phyloP scores from a whole-genome alignment of 306 rosid species.

The Rosa persica region DNA sequence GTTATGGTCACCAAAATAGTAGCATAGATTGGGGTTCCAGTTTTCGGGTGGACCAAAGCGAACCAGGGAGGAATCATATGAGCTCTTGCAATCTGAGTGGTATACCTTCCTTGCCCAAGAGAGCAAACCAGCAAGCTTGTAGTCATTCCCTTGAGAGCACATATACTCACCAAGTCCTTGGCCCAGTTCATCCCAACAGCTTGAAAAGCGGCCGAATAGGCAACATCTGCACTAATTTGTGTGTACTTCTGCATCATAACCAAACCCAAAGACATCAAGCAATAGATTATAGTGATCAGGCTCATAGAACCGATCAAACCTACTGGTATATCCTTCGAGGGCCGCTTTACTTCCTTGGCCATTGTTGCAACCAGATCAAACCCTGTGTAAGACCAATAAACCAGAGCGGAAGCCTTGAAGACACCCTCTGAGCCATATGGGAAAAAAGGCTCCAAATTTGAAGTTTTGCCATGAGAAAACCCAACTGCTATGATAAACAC shows the following conservation, averaged over 20 bases:
- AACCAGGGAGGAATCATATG: conserved; percentile 91
- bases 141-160: conserved; percentile 97
- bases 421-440: conserved; percentile 67
- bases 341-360: conserved; percentile 86
- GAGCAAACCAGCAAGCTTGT: conserved; percentile 87
- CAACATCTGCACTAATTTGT: conserved; percentile 48
- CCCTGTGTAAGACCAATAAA: conserved; percentile 93
- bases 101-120: conserved; percentile 81
- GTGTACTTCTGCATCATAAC: conserved; percentile 54
- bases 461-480: conserved; percentile 42
- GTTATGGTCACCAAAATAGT: conserved; percentile 57
- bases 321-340: conserved; percentile 77
- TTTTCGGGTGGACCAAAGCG: conserved; percentile 75
- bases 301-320: conserved; percentile 76
- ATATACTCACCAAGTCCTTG: conserved; percentile 63
- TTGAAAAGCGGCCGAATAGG: conserved; percentile 73
- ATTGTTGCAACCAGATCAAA: conserved; percentile 92
- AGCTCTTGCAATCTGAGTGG: conserved; percentile 82
- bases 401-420: conserved; percentile 72
- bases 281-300: conserved; percentile 59
- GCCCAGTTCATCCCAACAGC: conserved; percentile 80
- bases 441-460: conserved; percentile 54
- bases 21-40: conserved; percentile 83
- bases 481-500: conserved; percentile 51
- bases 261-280: conserved; percentile 70